Evolutionary conservation across 2,329 filamentous ascomycete species (phyloP).

Genomic region (Drechslera avenae): DNA sequence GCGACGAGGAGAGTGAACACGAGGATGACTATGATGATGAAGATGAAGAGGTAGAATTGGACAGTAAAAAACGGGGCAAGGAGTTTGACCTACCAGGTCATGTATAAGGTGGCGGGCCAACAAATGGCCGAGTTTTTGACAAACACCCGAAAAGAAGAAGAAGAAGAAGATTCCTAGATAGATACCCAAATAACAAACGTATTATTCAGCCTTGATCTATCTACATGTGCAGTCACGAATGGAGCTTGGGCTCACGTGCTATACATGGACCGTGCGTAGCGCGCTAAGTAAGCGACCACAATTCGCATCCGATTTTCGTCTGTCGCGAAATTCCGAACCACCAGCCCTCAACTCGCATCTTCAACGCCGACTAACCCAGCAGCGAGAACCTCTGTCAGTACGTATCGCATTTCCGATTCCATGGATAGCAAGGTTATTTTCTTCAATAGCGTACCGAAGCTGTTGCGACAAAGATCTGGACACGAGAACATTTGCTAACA

Average conservation of each 20-base stretch:
- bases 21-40: slow-evolving; percentile 42
- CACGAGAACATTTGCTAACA: slow-evolving; percentile 24
- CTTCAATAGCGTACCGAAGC: neutral
- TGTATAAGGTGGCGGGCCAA: slow-evolving; percentile 22
- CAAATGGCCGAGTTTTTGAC: neutral
- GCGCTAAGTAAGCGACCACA: slow-evolving; percentile 28
- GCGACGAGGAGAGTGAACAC: slow-evolving; percentile 43
- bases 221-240: neutral
- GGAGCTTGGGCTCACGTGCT: slow-evolving; percentile 11
- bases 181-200: slow-evolving; percentile 8
- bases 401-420: slow-evolving; percentile 12
- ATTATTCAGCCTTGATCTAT: neutral
- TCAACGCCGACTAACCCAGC: slow-evolving; percentile 35
- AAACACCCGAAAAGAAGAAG: neutral
- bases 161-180: slow-evolving; percentile 4
- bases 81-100: slow-evolving; percentile 47
- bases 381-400: slow-evolving; percentile 36
- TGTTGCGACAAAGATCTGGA: neutral
- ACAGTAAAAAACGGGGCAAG: slow-evolving; percentile 28
- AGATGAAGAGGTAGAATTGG: slow-evolving; percentile 33
- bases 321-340: slow-evolving; percentile 18
- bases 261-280: neutral
- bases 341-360: slow-evolving; percentile 27
- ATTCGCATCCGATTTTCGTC: slow-evolving; percentile 25
- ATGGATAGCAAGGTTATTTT: neutral